phyloP scores from a whole-genome alignment of 768 basidiomycete genomes.

The Russula virescens region DNA sequence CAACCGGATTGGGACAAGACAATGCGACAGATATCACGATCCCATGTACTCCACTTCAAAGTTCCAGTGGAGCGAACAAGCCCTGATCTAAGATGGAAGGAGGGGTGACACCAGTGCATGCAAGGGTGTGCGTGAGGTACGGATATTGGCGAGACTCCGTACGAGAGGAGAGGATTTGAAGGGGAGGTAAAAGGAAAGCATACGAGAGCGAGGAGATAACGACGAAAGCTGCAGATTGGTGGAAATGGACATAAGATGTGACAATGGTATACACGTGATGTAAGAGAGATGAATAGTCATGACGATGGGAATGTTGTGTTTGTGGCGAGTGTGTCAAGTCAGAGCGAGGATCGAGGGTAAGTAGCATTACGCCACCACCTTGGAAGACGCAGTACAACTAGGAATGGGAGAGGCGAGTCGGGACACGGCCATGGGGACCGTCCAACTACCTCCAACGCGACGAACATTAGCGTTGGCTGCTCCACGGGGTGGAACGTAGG shows the following conservation, averaged over 20 bases:
- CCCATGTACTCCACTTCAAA: not conserved
- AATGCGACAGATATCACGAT: not conserved
- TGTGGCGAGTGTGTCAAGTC: not conserved
- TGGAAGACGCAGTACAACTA: conserved; percentile 5
- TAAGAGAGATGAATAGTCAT: no score
- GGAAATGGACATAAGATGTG: conserved; percentile 1
- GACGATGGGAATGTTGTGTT: no score
- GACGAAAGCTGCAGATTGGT: conserved; percentile 17
- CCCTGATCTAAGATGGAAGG: not conserved
- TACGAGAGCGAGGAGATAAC: conserved; percentile 18
- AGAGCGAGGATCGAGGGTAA: no score
- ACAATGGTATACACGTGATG: conserved; percentile 7
- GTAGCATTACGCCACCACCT: not conserved
- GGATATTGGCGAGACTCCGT: not conserved
- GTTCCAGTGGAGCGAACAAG: not conserved
- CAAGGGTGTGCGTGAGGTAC: not conserved
- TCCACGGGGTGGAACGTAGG: conserved; percentile 11
- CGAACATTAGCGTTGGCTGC: conserved; percentile 10
- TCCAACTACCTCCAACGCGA: conserved; percentile 22
- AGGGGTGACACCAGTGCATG: not conserved
- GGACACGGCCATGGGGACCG: conserved; percentile 7
- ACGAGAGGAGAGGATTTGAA: no score
- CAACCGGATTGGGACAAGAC: not conserved
- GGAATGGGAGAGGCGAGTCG: not conserved
- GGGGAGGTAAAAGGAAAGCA: not conserved